These are phyloP conservation scores for Naganishia friedmannii DNA, from an alignment of 768 basidiomycete genomes.

Conservation along the genomic window DNA sequence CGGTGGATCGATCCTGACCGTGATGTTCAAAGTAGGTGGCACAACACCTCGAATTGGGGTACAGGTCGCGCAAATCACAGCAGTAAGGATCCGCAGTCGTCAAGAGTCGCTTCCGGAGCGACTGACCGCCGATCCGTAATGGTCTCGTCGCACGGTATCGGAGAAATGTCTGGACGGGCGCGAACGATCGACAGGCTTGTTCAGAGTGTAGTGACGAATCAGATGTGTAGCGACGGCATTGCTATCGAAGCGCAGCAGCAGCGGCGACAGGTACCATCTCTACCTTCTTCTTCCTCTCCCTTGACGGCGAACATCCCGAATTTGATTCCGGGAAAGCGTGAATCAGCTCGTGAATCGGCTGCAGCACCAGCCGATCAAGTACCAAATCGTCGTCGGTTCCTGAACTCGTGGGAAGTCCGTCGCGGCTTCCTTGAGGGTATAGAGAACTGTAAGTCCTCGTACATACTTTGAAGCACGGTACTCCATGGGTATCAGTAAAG, in stretches of 20 bases:
- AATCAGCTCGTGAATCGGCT: background rate
- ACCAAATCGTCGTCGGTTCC: background rate
- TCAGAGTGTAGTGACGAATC: background rate
- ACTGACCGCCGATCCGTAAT: background rate
- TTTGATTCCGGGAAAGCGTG: background rate
- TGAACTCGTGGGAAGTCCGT: slow-evolving; percentile 27
- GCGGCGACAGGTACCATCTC: background rate
- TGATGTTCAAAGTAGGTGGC: slow-evolving; percentile 13
- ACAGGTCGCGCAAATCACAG: background rate
- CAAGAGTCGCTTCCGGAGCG: background rate
- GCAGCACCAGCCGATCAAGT: background rate
- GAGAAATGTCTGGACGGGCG: slow-evolving; percentile 1
- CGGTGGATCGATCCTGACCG: slow-evolving; percentile 32
- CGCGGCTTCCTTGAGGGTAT: slow-evolving; percentile 29
- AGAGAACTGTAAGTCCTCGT: slow-evolving; percentile 40
- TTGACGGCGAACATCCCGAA: too few species aligned
- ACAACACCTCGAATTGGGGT: slow-evolving; percentile 17
- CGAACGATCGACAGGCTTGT: slow-evolving; percentile 15
- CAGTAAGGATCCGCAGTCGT: slow-evolving; percentile 2
- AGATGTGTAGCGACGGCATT: background rate
- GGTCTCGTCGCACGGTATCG: background rate
- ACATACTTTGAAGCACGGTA: background rate
- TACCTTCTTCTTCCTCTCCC: background rate
- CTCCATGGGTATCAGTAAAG: too few species aligned
- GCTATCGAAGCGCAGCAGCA: too few species aligned